Percentiles rank a stretch among this genome's conserved stretches.
Conservation (phyloP, 148 eudicot species). For the Nepenthes gracilis region DNA sequence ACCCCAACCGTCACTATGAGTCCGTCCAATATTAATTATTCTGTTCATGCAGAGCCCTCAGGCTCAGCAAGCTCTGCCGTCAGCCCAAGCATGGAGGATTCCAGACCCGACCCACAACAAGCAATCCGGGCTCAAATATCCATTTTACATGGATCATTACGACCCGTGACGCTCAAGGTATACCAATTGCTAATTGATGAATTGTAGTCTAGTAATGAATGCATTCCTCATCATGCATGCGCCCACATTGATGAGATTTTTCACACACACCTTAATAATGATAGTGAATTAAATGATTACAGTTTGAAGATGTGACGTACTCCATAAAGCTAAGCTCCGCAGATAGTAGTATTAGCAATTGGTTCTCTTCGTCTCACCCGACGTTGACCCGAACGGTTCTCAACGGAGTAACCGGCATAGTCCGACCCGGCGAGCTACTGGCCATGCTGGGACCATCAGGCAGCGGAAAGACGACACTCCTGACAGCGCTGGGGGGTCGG, state of each 20-base stretch:
- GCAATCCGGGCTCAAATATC: conserved; percentile 20
- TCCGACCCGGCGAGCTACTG: conserved; percentile 62
- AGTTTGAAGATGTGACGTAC: conserved; percentile 81
- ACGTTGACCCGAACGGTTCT: conserved; percentile 38
- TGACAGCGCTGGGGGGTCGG: conserved; percentile 62
- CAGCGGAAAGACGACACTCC: conserved; percentile 78
- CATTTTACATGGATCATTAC: conserved; percentile 30
- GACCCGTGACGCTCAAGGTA: conserved; percentile 63
- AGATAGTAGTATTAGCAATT: conserved; percentile 3
- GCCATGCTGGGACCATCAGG: conserved; percentile 94
- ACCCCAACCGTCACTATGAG: conserved; percentile 9
- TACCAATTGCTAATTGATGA: not conserved
- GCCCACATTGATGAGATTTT: not conserved
- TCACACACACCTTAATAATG: not conserved
- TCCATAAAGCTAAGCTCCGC: conserved; percentile 23
- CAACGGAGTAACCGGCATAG: conserved; percentile 51
- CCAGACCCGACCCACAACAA: conserved; percentile 5
- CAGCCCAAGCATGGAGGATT: conserved; percentile 33
- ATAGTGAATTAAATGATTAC: conserved; percentile 3
- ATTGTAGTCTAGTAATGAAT: no score
- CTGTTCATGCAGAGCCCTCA: conserved; percentile 18
- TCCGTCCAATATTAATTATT: conserved; percentile 14
- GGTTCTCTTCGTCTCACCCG: conserved; percentile 22
- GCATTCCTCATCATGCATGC: not conserved
- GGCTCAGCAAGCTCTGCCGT: conserved; percentile 21